These are phyloP conservation scores for Alternaria panax DNA, from an alignment of 2,329 filamentous ascomycete genomes.

Conservation along the genomic window DNA sequence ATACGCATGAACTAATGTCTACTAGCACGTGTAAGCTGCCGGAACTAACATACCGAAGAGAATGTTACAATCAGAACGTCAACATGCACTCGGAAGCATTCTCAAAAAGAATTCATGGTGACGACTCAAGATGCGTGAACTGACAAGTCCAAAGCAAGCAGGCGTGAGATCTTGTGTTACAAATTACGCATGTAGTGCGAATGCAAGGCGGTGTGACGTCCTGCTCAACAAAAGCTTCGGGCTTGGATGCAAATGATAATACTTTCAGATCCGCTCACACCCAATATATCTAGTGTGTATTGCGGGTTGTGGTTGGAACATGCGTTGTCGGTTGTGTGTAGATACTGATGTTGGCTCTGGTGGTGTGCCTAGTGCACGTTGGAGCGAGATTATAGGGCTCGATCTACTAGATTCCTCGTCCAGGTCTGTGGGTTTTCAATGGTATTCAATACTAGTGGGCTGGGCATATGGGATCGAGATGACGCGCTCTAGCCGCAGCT, in stretches of 20 bases:
- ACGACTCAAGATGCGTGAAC: not conserved
- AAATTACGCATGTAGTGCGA: not conserved
- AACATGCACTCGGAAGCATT: constrained; percentile 1
- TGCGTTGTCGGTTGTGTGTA: not conserved
- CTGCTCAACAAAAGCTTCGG: not conserved
- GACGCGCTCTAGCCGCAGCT: not conserved
- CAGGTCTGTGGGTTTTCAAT: constrained; percentile 3
- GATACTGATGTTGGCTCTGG: not conserved
- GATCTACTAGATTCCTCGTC: not conserved
- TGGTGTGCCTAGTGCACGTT: not conserved
- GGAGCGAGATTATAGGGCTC: not conserved
- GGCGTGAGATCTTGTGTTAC: not conserved
- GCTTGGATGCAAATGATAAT: not conserved
- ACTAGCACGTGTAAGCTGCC: constrained; percentile 7
- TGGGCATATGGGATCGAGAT: not conserved
- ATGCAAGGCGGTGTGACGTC: not conserved
- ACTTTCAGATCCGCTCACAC: not conserved
- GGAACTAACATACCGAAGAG: not conserved
- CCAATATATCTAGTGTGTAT: not conserved
- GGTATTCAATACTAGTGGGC: not conserved
- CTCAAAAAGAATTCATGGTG: not conserved
- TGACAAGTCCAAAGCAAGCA: not conserved
- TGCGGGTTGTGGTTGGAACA: not conserved
- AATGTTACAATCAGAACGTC: not conserved
- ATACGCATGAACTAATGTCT: constrained; percentile 4